phyloP scores from a whole-genome alignment of 768 basidiomycete genomes.

The Termitomyces sp. region DNA sequence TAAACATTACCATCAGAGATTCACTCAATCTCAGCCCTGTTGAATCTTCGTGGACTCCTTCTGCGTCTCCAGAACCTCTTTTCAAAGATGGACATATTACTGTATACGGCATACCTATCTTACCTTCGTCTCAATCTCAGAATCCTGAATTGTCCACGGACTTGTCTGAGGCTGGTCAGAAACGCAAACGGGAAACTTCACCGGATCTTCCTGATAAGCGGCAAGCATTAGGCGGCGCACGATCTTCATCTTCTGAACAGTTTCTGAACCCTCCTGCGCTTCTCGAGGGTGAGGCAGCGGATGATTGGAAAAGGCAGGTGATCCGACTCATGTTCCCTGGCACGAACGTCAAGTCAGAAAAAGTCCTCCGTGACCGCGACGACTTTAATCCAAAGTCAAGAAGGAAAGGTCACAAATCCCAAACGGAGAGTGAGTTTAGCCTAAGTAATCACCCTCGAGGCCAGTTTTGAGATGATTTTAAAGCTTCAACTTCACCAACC shows the following conservation, averaged over 20 bases:
- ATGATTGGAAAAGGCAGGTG: constrained; percentile 49
- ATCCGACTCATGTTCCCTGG: constrained; percentile 61
- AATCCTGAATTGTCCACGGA: background rate
- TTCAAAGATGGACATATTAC: constrained; percentile 60
- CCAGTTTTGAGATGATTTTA: background rate
- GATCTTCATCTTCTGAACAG: constrained; percentile 17
- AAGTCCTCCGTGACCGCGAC: background rate
- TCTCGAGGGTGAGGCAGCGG: constrained; percentile 39
- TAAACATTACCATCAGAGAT: constrained; percentile 29
- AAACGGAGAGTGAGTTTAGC: background rate
- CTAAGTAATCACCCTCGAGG: background rate
- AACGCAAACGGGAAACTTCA: constrained; percentile 40
- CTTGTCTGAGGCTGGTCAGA: constrained; percentile 20
- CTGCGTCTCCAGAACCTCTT: constrained; percentile 31
- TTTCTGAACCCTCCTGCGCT: constrained; percentile 23
- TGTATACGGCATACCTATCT: constrained; percentile 55
- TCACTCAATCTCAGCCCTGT: constrained; percentile 39
- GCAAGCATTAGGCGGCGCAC: background rate
- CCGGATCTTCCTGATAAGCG: constrained; percentile 33
- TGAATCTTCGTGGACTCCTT: constrained; percentile 33
- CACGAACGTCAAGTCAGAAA: constrained; percentile 18
- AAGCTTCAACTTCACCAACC: background rate
- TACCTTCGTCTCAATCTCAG: constrained; percentile 11
- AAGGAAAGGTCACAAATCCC: background rate
- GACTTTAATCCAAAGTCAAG: background rate